These are phyloP conservation scores for Hysterangium stoloniferum DNA, from an alignment of 768 basidiomycete genomes.

Conservation along the genomic window DNA sequence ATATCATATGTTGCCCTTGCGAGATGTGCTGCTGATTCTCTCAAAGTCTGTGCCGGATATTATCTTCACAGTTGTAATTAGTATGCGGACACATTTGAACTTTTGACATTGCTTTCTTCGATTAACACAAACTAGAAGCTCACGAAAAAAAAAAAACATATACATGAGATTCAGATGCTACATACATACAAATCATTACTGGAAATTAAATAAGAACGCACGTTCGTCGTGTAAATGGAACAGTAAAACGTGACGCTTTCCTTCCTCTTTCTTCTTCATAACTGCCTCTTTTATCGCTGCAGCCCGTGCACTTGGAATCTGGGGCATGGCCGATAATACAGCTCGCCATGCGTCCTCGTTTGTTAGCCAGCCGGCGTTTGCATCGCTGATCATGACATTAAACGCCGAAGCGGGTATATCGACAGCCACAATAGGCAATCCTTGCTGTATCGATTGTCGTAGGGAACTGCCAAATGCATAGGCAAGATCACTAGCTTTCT, in stretches of 20 bases:
- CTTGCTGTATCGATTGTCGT: constrained; percentile 50
- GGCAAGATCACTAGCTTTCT: constrained; percentile 8
- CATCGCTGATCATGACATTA: constrained; percentile 43
- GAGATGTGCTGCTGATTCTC: constrained; percentile 10
- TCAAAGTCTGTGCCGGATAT: background rate
- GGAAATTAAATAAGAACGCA: constrained; percentile 47
- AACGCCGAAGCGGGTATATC: constrained; percentile 58
- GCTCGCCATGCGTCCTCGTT: constrained; percentile 73
- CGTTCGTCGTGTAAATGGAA: constrained; percentile 66
- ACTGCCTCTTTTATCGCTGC: constrained; percentile 61
- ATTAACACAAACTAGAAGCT: too few relatives aligned
- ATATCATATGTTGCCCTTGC: constrained; percentile 12
- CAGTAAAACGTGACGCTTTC: constrained; percentile 52
- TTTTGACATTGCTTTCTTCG: too few relatives aligned
- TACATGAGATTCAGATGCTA: too few relatives aligned
- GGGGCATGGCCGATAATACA: constrained; percentile 46
- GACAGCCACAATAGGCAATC: constrained; percentile 60
- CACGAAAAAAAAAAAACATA: too few relatives aligned
- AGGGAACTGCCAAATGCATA: constrained; percentile 32
- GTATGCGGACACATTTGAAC: too few relatives aligned
- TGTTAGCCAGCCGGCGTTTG: constrained; percentile 52
- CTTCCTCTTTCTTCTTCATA: constrained; percentile 53
- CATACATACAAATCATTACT: constrained; percentile 6
- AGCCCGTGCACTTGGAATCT: constrained; percentile 53
- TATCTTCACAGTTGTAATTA: too few relatives aligned